Conservation (phyloP, 2,329 filamentous ascomycete genomes). For the Neonectria ditissima region DNA sequence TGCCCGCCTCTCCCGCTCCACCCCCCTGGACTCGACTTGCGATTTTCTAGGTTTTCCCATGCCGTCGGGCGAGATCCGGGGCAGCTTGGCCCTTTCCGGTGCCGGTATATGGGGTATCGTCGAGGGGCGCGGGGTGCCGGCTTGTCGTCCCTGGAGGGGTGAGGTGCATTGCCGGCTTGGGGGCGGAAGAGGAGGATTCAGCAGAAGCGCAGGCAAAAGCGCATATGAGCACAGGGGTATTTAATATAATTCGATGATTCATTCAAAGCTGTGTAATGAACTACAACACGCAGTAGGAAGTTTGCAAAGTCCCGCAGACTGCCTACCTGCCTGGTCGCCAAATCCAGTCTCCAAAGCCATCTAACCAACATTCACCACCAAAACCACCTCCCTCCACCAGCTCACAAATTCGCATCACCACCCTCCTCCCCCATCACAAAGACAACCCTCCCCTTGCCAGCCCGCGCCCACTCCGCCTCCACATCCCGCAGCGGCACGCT, state of each 20-base stretch:
- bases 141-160: not conserved
- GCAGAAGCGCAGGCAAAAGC: too few species aligned
- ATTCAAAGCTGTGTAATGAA: not conserved
- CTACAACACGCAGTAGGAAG: too few species aligned
- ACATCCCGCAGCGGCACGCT: constrained; percentile 42
- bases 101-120: not conserved
- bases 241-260: not conserved
- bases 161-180: not conserved
- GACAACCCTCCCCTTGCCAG: constrained; percentile 44
- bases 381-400: not conserved
- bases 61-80: constrained; percentile 10
- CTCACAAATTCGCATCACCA: not conserved
- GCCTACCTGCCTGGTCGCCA: not conserved
- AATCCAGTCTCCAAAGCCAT: too few species aligned
- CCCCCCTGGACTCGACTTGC: constrained; percentile 14
- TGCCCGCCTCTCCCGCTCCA: constrained; percentile 6
- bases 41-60: constrained; percentile 12
- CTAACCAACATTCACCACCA: not conserved
- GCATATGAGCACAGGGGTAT: not conserved
- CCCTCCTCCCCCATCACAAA: constrained; percentile 33
- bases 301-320: not conserved
- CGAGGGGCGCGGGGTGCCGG: not conserved
- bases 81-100: not conserved
- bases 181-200: not conserved
- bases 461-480: constrained; percentile 42